These are phyloP conservation scores for Mercurialis annua DNA, from an alignment of 345 rosid species.

Conservation along the genomic window DNA sequence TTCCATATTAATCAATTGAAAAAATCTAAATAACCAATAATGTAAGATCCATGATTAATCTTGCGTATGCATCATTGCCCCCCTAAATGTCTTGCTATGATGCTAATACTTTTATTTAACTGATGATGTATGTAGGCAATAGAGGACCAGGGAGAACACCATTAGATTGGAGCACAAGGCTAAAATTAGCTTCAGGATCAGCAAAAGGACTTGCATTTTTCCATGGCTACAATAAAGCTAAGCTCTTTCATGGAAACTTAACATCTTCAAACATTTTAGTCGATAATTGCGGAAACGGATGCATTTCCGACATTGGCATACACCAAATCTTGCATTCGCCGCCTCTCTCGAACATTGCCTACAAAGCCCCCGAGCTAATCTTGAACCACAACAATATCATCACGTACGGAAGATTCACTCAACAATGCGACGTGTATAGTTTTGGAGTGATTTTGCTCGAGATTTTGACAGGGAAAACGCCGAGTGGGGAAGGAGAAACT, in stretches of 20 bases:
- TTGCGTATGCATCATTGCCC: too few species aligned
- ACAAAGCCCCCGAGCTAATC: conserved; percentile 35
- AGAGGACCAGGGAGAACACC: conserved; percentile 47
- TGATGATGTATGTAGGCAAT: conserved; percentile 21
- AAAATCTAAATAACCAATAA: too few species aligned
- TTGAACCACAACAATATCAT: conserved; percentile 3
- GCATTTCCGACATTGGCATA: conserved; percentile 36
- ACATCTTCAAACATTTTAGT: conserved; percentile 38
- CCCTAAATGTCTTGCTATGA: background rate
- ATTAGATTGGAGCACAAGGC: conserved; percentile 35
- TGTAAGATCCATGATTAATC: too few species aligned
- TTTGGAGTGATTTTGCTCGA: conserved; percentile 41
- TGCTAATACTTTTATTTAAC: background rate
- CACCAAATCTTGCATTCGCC: conserved; percentile 31
- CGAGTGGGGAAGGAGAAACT: conserved; percentile 35
- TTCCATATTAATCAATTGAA: too few species aligned
- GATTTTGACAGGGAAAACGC: conserved; percentile 41
- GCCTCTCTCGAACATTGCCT: conserved; percentile 10
- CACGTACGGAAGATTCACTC: conserved; percentile 21
- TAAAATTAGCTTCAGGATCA: conserved; percentile 38
- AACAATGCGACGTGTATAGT: conserved; percentile 41
- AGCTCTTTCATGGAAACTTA: conserved; percentile 40
- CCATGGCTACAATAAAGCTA: conserved; percentile 28
- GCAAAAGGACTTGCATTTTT: conserved; percentile 42
- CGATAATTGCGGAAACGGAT: conserved; percentile 28